Percentiles rank a stretch among this genome's conserved stretches.
phyloP scores from a whole-genome alignment of 176 grass and related monocot species.

The Lolium rigidum region DNA sequence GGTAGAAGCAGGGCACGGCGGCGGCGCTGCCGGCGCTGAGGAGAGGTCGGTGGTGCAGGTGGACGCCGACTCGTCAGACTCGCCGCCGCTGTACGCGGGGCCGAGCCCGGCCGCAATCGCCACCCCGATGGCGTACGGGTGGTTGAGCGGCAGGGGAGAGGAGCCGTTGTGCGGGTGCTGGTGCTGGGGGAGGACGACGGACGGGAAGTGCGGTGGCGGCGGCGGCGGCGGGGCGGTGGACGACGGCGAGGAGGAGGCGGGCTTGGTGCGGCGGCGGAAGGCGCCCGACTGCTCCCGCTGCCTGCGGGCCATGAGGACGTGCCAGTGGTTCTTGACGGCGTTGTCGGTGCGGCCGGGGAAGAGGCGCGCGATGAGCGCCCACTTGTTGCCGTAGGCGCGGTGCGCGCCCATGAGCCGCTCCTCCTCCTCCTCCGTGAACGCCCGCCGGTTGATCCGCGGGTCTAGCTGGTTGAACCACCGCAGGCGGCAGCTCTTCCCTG shows the following conservation, averaged over 20 bases:
- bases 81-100: slow-evolving; percentile 58
- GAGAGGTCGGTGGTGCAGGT: slow-evolving; percentile 90
- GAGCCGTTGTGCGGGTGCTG: neutral
- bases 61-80: slow-evolving; percentile 75
- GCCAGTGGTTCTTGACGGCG: slow-evolving; percentile 98
- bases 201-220: neutral
- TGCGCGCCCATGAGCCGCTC: slow-evolving; percentile 78
- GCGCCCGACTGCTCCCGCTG: slow-evolving; percentile 72
- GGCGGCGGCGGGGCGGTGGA: neutral
- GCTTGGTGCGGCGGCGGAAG: slow-evolving; percentile 76
- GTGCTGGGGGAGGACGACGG: slow-evolving; percentile 19
- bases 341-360: slow-evolving; percentile 94
- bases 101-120: neutral
- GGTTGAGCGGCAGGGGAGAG: neutral
- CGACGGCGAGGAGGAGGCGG: slow-evolving; percentile 26
- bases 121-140: slow-evolving; percentile 5
- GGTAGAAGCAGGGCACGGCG: slow-evolving; percentile 47
- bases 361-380: slow-evolving; percentile 80
- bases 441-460: slow-evolving; percentile 76
- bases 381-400: slow-evolving; percentile 89
- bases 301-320: slow-evolving; percentile 84
- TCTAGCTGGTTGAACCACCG: slow-evolving; percentile 98
- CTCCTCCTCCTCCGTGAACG: slow-evolving; percentile 82
- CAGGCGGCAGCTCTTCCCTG: slow-evolving; percentile 88
- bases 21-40: slow-evolving; percentile 56